phyloP scores from a whole-genome alignment of 768 basidiomycete species.

The Pulveroboletus sp. region DNA sequence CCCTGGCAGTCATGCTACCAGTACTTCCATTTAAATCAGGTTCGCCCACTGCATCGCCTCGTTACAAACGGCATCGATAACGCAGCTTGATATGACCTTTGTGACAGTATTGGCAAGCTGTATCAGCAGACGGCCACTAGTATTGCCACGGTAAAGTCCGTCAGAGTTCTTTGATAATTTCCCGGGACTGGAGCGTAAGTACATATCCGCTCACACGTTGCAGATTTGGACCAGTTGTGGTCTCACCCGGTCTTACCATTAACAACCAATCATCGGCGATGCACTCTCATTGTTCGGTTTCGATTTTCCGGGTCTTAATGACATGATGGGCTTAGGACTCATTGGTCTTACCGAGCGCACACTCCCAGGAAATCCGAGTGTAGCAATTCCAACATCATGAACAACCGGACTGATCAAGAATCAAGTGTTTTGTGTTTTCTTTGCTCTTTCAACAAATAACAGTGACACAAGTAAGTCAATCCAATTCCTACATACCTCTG shows the following conservation, averaged over 20 bases:
- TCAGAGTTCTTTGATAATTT: constrained; percentile 17
- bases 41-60: no score
- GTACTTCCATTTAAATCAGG: no score
- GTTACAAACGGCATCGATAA: no score
- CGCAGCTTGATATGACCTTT: not conserved
- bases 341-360: constrained; percentile 14
- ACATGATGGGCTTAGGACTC: constrained; percentile 29
- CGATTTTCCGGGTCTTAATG: constrained; percentile 22
- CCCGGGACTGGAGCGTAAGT: not conserved
- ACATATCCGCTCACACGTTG: not conserved
- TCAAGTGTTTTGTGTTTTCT: constrained; percentile 7
- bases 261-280: constrained; percentile 26
- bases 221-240: constrained; percentile 27
- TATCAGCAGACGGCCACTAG: constrained; percentile 24
- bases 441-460: constrained; percentile 8
- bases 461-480: constrained; percentile 13
- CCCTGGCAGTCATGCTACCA: no score
- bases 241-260: constrained; percentile 25
- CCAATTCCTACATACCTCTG: no score
- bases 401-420: constrained; percentile 20
- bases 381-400: constrained; percentile 23
- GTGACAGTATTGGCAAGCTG: constrained; percentile 16
- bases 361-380: not conserved
- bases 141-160: constrained; percentile 20
- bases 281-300: constrained; percentile 7